Percentiles rank a stretch among this genome's conserved stretches.
phyloP scores from a whole-genome alignment of 371 early-diverging fungal genomes.

The Sporodiniella umbellata region DNA sequence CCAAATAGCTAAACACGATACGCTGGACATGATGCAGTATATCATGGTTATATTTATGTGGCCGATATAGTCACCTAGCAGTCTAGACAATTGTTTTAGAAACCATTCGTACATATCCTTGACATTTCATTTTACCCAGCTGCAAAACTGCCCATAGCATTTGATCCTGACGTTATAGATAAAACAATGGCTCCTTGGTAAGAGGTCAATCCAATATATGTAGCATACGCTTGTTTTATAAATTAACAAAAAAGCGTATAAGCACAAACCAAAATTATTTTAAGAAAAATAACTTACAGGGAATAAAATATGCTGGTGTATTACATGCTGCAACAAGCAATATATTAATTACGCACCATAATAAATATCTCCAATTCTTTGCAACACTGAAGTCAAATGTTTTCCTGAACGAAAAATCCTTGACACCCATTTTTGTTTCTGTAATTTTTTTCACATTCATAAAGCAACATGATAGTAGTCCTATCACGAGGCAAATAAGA shows the following conservation, averaged over 20 bases:
- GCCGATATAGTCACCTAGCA: constrained; percentile 36
- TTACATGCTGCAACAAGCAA: constrained; percentile 45
- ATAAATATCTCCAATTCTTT: constrained; percentile 39
- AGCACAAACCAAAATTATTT: too few relatives aligned
- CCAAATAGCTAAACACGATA: constrained; percentile 40
- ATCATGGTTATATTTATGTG: constrained; percentile 35
- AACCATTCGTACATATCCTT: neutral
- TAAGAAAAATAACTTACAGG: constrained; percentile 18
- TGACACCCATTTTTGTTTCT: neutral
- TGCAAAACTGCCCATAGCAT: constrained; percentile 18
- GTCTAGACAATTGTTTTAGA: neutral
- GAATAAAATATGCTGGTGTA: constrained; percentile 57
- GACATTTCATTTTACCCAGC: constrained; percentile 27
- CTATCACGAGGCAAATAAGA: constrained; percentile 11
- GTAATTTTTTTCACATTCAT: constrained; percentile 6
- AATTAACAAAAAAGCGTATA: too few relatives aligned
- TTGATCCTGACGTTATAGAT: constrained; percentile 19
- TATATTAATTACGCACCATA: constrained; percentile 32
- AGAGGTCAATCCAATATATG: constrained; percentile 16
- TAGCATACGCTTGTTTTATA: constrained; percentile 32
- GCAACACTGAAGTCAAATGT: constrained; percentile 43
- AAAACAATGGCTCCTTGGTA: constrained; percentile 22
- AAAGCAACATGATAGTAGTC: constrained; percentile 10
- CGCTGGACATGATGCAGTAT: constrained; percentile 22
- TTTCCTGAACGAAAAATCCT: constrained; percentile 3